Conservation (phyloP, 2,329 filamentous ascomycete genomes). For the Rhynchosporium graminicola region DNA sequence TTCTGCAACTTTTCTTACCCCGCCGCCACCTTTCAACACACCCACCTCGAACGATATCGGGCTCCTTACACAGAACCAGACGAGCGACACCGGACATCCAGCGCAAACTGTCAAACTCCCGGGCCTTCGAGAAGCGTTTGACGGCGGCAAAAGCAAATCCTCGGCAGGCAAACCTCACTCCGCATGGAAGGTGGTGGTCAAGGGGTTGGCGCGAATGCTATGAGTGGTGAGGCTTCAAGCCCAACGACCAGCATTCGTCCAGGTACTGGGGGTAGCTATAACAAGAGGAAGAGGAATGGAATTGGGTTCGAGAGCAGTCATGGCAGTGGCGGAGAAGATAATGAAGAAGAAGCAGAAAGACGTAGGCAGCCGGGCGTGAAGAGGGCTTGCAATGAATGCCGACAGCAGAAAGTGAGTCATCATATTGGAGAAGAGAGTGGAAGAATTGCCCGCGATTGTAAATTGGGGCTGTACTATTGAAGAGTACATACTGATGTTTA, state of each 20-base stretch:
- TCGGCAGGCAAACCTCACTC: constrained; percentile 14
- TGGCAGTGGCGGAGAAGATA: constrained; percentile 57
- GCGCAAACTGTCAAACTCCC: constrained; percentile 27
- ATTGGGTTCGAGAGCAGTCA: constrained; percentile 60
- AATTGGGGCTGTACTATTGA: constrained; percentile 14
- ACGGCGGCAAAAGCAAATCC: constrained; percentile 21
- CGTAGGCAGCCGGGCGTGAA: constrained; percentile 71
- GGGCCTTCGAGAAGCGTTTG: constrained; percentile 18
- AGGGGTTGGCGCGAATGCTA: constrained; percentile 18
- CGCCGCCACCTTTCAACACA: background rate
- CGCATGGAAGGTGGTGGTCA: constrained; percentile 36
- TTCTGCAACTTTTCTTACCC: background rate
- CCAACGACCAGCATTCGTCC: constrained; percentile 35
- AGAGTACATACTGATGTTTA: constrained; percentile 20
- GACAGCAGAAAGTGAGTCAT: constrained; percentile 76
- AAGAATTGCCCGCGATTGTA: constrained; percentile 17
- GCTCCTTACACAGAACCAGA: constrained; percentile 5
- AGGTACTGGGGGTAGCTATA: constrained; percentile 41
- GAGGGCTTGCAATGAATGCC: constrained; percentile 81
- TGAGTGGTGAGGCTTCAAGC: constrained; percentile 36
- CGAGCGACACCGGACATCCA: constrained; percentile 36
- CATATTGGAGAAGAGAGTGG: constrained; percentile 12
- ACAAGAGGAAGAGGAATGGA: constrained; percentile 64
- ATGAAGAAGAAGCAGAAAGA: constrained; percentile 56
- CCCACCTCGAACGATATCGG: constrained; percentile 15